A percentile compares a stretch with the other conserved stretches of the same genome.
These are phyloP conservation scores for Colletotrichum echinochloae DNA, from an alignment of 2,329 filamentous ascomycete species.

Conservation along the genomic window DNA sequence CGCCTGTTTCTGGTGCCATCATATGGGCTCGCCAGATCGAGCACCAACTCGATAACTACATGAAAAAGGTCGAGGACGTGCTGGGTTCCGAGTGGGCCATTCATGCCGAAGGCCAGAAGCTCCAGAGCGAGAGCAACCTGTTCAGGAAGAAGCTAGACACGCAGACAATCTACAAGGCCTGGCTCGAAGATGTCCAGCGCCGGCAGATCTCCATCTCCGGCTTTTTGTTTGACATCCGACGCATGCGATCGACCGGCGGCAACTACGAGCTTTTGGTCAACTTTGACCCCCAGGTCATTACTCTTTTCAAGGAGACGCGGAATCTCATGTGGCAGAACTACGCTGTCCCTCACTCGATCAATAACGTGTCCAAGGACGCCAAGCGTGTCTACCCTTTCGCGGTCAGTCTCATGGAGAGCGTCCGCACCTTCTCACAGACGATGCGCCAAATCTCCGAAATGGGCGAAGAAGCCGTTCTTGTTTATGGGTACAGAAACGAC, in stretches of 20 bases:
- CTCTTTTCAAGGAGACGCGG: slow-evolving; percentile 97
- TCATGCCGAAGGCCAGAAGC: slow-evolving; percentile 93
- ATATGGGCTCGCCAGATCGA: slow-evolving; percentile 99
- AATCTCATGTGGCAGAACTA: slow-evolving; percentile 97
- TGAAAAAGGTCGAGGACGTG: slow-evolving; percentile 99
- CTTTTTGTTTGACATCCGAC: slow-evolving; percentile 88
- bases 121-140: slow-evolving; percentile 89
- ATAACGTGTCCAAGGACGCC: slow-evolving; percentile 97
- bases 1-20: slow-evolving; percentile 95
- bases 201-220: slow-evolving; percentile 93
- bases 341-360: slow-evolving; percentile 92
- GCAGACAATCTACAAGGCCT: slow-evolving; percentile 92
- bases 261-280: slow-evolving; percentile 91
- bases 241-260: slow-evolving; percentile 91
- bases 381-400: slow-evolving; percentile 98
- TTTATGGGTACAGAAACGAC: slow-evolving; percentile 93
- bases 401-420: slow-evolving; percentile 98
- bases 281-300: slow-evolving; percentile 97
- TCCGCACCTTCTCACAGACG: slow-evolving; percentile 92
- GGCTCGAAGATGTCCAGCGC: slow-evolving; percentile 89
- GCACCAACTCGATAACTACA: slow-evolving; percentile 93
- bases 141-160: slow-evolving; percentile 98
- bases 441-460: slow-evolving; percentile 86
- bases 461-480: slow-evolving; percentile 86
- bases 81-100: slow-evolving; percentile 94